Percentiles rank a stretch among this genome's conserved stretches.
Conservation (phyloP, 1,139 yeast species). For the Sugiyamaella castrensis region DNA sequence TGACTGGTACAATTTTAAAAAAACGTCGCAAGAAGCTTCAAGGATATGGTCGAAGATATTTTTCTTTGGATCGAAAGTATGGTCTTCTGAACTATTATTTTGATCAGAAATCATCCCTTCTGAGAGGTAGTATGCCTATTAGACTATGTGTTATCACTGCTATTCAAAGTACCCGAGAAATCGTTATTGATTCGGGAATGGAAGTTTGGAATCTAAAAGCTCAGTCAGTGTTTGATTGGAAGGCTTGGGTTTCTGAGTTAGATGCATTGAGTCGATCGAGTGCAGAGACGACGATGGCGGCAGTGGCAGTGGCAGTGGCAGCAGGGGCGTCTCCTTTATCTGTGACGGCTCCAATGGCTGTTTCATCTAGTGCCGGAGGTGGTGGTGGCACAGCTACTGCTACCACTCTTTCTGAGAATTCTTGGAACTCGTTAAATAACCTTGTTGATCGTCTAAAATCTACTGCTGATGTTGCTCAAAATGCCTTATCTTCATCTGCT, state of each 20-base stretch:
- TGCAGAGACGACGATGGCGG: conserved; percentile 4
- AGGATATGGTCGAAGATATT: conserved; percentile 82
- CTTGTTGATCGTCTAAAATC: conserved; percentile 13
- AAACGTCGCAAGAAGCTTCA: conserved; percentile 78
- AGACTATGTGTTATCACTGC: conserved; percentile 79
- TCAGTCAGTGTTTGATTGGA: conserved; percentile 59
- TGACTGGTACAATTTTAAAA: conserved; percentile 76
- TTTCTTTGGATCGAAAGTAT: conserved; percentile 74
- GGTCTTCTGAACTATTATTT: conserved; percentile 82
- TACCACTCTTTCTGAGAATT: background rate
- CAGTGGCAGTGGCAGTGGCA: background rate
- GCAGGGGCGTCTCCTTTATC: background rate
- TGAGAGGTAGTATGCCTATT: conserved; percentile 92
- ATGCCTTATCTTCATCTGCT: conserved; percentile 2
- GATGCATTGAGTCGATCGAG: conserved; percentile 36
- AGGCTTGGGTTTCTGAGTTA: conserved; percentile 79
- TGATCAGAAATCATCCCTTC: conserved; percentile 62
- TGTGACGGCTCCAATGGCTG: background rate
- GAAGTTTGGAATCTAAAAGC: conserved; percentile 92
- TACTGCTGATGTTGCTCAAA: conserved; percentile 14
- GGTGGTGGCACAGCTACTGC: background rate
- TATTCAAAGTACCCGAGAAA: conserved; percentile 60
- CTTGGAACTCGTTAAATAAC: conserved; percentile 8
- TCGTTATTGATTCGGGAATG: conserved; percentile 90
- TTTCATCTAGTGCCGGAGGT: background rate